Base-by-base conservation (phyloP, 305 asterid species). In the Fraxinus ornus region DNA sequence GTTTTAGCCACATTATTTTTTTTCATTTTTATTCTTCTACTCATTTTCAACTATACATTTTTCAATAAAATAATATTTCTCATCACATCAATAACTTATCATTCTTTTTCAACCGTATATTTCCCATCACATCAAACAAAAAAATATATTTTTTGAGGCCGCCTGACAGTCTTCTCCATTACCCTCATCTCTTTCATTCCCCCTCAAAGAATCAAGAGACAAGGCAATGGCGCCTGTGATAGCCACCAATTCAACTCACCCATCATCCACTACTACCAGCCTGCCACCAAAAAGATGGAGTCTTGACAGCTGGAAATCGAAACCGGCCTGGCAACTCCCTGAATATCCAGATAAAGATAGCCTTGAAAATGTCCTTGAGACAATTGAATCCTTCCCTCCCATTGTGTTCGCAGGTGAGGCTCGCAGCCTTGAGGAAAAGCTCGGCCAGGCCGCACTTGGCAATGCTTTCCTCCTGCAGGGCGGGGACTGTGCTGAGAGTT, bases 361-460 rank as follows among this genome's bases (percentile, higher is more conserved):
- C 41, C 89, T 89, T 30, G 88, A 83, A 9, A 84, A 87, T 66
- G 90, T 89, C 79, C 83, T 89, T 35, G 75, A 81, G 12, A 89
- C 88, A 5, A 86, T 89, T 21, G 89, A 84, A 57, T 84, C 90
- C 39, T 89, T 87, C 80, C 90, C 92, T 39, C 92, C 90, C 8
- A 76, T 89, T 78, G 90, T 89, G 6, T 89, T 87, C 79, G 92
- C 89, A 4, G 92, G 92, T 5, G 92, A 89, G 90, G 90, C 89
- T 7, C 85, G 92, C 28, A 87, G 85, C 79, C 92, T 89, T 2
- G 89, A 89, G 88, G 89, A 89, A 68, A 82, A 75, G 79, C 83
- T 89, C 62, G 92, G 87, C 0, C 88, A 86, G 64, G 92, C 90
- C 24, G 90, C 92, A 17, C 68, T 86, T 0, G 92, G 92, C 0